Evolutionary conservation across 2,329 filamentous ascomycete species (phyloP).

Genomic region (Botrytis paeoniae): DNA sequence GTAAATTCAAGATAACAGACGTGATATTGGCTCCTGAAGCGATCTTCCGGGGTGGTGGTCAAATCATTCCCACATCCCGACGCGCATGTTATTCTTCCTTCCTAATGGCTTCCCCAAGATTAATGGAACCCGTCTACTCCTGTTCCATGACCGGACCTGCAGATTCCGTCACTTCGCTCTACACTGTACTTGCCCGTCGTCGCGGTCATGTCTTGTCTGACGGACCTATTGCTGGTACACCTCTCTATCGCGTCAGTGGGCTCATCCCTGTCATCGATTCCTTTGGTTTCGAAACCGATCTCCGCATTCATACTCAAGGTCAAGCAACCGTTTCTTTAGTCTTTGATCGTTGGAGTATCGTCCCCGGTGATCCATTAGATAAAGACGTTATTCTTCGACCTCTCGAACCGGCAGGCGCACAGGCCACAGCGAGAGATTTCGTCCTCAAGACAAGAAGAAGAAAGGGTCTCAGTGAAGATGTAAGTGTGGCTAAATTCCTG

Average conservation of each 20-base stretch:
- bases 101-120: slow-evolving; percentile 89
- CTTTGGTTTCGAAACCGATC: slow-evolving; percentile 96
- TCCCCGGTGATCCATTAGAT: slow-evolving; percentile 93
- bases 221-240: slow-evolving; percentile 88
- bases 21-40: slow-evolving; percentile 81
- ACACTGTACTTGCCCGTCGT: slow-evolving; percentile 85
- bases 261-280: slow-evolving; percentile 94
- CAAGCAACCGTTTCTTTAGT: slow-evolving; percentile 86
- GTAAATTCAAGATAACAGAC: slow-evolving; percentile 95
- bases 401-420: slow-evolving; percentile 81
- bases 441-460: slow-evolving; percentile 91
- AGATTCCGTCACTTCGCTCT: slow-evolving; percentile 81
- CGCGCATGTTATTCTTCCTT: slow-evolving; percentile 94
- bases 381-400: slow-evolving; percentile 77
- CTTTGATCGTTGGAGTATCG: slow-evolving; percentile 94
- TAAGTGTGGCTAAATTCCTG: slow-evolving; percentile 92
- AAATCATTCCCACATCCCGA: slow-evolving; percentile 93
- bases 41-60: slow-evolving; percentile 91
- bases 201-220: slow-evolving; percentile 94
- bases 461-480: slow-evolving; percentile 93
- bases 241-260: slow-evolving; percentile 86
- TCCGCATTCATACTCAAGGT: slow-evolving; percentile 93
- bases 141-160: slow-evolving; percentile 92
- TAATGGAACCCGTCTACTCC: slow-evolving; percentile 95
- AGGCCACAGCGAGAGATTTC: slow-evolving; percentile 91